These are phyloP conservation scores for Paraglomus brasilianum DNA, from an alignment of 192 early-diverging fungal species.

Conservation along the genomic window DNA sequence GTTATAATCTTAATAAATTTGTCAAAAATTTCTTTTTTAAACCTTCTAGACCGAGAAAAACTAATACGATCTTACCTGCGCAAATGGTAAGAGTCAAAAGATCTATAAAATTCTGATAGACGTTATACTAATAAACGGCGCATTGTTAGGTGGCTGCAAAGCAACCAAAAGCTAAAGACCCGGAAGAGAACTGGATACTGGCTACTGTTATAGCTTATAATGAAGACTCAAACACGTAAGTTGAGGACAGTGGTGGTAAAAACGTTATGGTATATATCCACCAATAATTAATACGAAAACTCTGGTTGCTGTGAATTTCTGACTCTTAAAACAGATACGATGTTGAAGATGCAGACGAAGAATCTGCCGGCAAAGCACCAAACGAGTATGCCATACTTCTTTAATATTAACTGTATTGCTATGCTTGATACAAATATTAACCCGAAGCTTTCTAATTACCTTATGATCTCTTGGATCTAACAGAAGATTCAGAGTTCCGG, in stretches of 20 bases:
- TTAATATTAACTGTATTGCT: not conserved
- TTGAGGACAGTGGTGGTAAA: not conserved
- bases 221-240: constrained; percentile 52
- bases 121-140: too few relatives aligned
- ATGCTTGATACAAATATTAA: not conserved
- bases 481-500: constrained; percentile 49
- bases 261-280: not conserved
- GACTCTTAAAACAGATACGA: constrained; percentile 42
- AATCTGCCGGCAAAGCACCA: constrained; percentile 49
- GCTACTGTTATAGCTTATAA: constrained; percentile 47
- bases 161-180: constrained; percentile 51
- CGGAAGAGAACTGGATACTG: constrained; percentile 56
- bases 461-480: constrained; percentile 9
- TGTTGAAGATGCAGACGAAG: constrained; percentile 57
- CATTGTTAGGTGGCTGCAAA: constrained; percentile 49
- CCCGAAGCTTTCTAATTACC: not conserved
- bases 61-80: too few relatives aligned
- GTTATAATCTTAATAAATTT: too few relatives aligned
- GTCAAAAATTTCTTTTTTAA: too few relatives aligned
- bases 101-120: too few relatives aligned
- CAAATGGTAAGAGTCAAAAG: too few relatives aligned
- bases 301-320: not conserved
- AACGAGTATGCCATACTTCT: constrained; percentile 31
- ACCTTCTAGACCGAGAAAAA: too few relatives aligned
- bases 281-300: not conserved